Evolutionary conservation across 177 flowering plant genomes (phyloP).

Genomic region (Vitis hybrid): DNA sequence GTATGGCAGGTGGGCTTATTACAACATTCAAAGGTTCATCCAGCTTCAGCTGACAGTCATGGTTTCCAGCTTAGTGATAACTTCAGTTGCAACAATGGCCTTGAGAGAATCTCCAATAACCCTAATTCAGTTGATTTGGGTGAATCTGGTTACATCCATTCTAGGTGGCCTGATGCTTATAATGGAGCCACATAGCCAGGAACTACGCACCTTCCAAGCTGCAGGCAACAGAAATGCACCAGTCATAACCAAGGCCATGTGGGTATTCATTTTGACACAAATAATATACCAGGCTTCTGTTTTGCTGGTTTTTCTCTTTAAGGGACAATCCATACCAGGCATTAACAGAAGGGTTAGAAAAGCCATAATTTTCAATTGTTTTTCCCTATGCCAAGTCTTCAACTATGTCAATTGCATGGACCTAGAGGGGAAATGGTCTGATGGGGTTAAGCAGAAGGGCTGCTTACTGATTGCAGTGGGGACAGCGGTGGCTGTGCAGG

Average conservation of each 20-base stretch:
- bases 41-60: constrained; percentile 18
- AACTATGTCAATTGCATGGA: constrained; percentile 5
- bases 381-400: constrained; percentile 22
- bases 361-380: constrained; percentile 17
- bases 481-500: constrained; percentile 7
- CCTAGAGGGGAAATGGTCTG: too few relatives aligned
- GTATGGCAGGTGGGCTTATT: constrained; percentile 10
- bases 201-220: not conserved
- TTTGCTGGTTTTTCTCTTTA: constrained; percentile 3
- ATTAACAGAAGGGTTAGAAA: not conserved
- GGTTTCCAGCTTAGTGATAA: constrained; percentile 13
- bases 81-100: constrained; percentile 3
- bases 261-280: constrained; percentile 11
- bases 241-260: constrained; percentile 11
- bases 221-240: not conserved
- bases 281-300: constrained; percentile 7
- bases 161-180: constrained; percentile 15
- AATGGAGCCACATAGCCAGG: constrained; percentile 3
- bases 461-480: constrained; percentile 9
- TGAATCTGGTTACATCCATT: constrained; percentile 11
- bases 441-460: not conserved
- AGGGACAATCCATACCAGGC: not conserved
- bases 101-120: constrained; percentile 8
- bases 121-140: constrained; percentile 16
- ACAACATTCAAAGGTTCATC: constrained; percentile 20